Percentiles rank a stretch among this genome's conserved stretches.
phyloP scores from a whole-genome alignment of 2,329 filamentous ascomycete species.

The Colletotrichum godetiae region DNA sequence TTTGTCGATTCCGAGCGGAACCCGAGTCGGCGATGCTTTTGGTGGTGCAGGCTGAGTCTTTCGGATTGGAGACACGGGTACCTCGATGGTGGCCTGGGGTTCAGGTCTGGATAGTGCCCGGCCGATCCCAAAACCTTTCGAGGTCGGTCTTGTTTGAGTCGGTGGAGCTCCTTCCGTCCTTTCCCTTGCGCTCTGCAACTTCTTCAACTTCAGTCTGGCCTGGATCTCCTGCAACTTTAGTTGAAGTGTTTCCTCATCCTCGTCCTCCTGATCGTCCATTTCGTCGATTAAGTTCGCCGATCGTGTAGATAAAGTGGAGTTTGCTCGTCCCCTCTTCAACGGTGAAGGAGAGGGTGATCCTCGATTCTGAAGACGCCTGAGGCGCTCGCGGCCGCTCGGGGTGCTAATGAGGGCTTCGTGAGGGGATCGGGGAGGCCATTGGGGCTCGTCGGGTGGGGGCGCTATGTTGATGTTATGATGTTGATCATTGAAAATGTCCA shows the following conservation, averaged over 20 bases:
- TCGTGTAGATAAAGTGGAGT: slow-evolving; percentile 42
- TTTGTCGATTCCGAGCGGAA: slow-evolving; percentile 90
- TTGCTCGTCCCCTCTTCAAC: slow-evolving; percentile 57
- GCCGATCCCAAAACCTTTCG: slow-evolving; percentile 42
- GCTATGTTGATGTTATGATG: slow-evolving; percentile 35
- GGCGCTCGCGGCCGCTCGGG: slow-evolving; percentile 82
- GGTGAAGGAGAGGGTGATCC: slow-evolving; percentile 78
- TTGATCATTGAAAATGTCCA: not conserved
- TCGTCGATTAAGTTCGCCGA: slow-evolving; percentile 37
- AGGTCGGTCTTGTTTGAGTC: slow-evolving; percentile 35
- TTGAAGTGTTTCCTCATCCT: slow-evolving; percentile 91
- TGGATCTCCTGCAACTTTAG: slow-evolving; percentile 90
- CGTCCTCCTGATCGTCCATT: slow-evolving; percentile 63
- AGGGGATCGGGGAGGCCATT: slow-evolving; percentile 76
- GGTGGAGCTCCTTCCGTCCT: slow-evolving; percentile 38
- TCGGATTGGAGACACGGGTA: slow-evolving; percentile 80
- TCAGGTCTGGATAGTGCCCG: slow-evolving; percentile 35
- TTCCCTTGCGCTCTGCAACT: slow-evolving; percentile 76
- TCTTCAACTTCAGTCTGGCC: slow-evolving; percentile 87
- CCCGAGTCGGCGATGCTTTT: slow-evolving; percentile 81
- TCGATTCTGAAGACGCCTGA: slow-evolving; percentile 74
- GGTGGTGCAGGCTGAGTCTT: slow-evolving; percentile 60
- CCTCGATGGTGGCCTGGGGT: slow-evolving; percentile 64
- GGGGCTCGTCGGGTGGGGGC: slow-evolving; percentile 52
- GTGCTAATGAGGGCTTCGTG: slow-evolving; percentile 74